Evolutionary conservation across 2,329 filamentous ascomycete species (phyloP).

Genomic region (Ophiocordyceps camponoti-floridani): DNA sequence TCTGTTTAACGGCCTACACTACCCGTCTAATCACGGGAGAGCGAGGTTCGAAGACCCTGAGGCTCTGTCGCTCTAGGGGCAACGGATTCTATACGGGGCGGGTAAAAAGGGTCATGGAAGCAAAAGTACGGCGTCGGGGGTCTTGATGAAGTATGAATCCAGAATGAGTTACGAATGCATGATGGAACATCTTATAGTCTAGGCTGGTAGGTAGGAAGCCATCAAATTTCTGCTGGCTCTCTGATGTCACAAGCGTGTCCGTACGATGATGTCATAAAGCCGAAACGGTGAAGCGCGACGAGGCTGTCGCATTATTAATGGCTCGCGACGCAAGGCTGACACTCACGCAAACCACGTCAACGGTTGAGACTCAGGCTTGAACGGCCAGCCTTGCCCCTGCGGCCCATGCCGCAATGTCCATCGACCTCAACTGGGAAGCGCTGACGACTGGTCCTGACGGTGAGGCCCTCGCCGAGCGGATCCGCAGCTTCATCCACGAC

Average conservation of each 20-base stretch:
- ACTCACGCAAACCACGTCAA: too few relatives aligned
- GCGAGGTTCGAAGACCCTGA: slow-evolving; percentile 22
- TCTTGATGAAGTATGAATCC: too few relatives aligned
- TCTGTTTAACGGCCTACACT: slow-evolving; percentile 34
- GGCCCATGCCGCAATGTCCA: slow-evolving; percentile 51
- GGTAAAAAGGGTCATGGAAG: neutral
- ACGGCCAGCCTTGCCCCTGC: neutral
- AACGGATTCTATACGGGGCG: neutral
- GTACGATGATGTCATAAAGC: too few relatives aligned
- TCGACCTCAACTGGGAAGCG: slow-evolving; percentile 92
- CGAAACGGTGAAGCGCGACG: too few relatives aligned
- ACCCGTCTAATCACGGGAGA: slow-evolving; percentile 16
- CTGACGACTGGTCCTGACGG: slow-evolving; percentile 83
- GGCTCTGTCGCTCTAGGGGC: neutral
- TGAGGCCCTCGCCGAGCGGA: slow-evolving; percentile 62
- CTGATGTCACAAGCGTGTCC: too few relatives aligned
- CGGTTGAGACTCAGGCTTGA: too few relatives aligned
- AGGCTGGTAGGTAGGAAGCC: too few relatives aligned
- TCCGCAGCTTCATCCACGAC: slow-evolving; percentile 85
- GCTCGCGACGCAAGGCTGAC: too few relatives aligned
- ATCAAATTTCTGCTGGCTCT: too few relatives aligned
- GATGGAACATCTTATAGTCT: too few relatives aligned
- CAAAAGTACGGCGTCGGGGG: neutral
- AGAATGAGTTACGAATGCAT: too few relatives aligned
- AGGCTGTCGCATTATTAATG: too few relatives aligned